Percentiles rank a stretch among this genome's conserved stretches.
phyloP scores from a whole-genome alignment of 352 stramenopile genomes.

The Phytophthora capsici region DNA sequence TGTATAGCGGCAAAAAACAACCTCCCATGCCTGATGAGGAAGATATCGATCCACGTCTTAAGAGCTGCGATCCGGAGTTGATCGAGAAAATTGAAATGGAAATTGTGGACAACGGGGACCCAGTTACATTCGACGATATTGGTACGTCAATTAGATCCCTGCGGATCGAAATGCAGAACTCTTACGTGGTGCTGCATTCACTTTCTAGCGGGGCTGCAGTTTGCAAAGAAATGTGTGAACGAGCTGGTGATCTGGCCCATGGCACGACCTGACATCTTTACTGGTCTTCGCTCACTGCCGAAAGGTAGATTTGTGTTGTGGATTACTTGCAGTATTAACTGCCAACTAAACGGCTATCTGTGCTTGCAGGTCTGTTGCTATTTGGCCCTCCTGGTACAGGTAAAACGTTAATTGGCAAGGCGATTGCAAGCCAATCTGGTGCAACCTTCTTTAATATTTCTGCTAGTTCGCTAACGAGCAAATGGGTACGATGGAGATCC shows the following conservation, averaged over 20 bases:
- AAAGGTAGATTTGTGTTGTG: slow-evolving; percentile 62
- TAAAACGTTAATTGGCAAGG: slow-evolving; percentile 99
- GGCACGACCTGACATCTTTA: slow-evolving; percentile 98
- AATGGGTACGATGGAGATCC: slow-evolving; percentile 88
- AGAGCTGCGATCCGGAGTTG: slow-evolving; percentile 94
- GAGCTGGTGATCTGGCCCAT: slow-evolving; percentile 99
- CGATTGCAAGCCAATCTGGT: slow-evolving; percentile 97
- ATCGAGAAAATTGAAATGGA: slow-evolving; percentile 98
- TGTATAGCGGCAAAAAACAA: slow-evolving; percentile 25
- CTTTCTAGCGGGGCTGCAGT: slow-evolving; percentile 91
- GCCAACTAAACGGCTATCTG: not conserved
- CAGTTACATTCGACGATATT: slow-evolving; percentile 98
- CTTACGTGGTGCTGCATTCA: not conserved
- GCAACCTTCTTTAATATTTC: slow-evolving; percentile 99
- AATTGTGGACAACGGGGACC: slow-evolving; percentile 95
- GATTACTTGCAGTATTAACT: not conserved
- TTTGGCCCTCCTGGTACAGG: slow-evolving; percentile 96
- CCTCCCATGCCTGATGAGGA: slow-evolving; percentile 36
- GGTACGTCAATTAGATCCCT: slow-evolving; percentile 39
- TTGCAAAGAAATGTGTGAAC: slow-evolving; percentile 98
- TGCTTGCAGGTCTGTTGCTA: slow-evolving; percentile 87
- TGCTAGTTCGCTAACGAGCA: slow-evolving; percentile 98
- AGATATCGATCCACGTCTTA: slow-evolving; percentile 94
- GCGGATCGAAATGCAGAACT: not conserved
- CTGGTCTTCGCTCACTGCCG: slow-evolving; percentile 92